Base-by-base conservation (phyloP, 176 grass and related monocot species). In the Raddia guianensis region DNA sequence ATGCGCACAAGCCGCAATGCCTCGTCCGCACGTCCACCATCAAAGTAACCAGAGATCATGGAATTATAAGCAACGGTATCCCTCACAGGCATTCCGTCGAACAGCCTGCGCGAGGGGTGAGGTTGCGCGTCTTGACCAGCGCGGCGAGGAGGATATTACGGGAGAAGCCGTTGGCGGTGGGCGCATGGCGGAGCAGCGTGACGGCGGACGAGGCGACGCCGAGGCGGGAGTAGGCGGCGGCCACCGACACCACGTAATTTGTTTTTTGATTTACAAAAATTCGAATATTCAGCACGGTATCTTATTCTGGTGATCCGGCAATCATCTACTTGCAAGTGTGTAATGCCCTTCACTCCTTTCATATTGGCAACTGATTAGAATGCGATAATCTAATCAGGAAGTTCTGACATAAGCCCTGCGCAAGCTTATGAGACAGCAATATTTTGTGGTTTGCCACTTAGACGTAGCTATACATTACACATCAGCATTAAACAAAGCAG, bases 61-160 rank as follows among this genome's bases (percentile, higher is more conserved):
- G 27, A 27, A 27, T 27, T 27, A 27, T 27, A 27, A 27, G 27
- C 27, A n/a, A 94, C 84, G 1, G 82, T 68, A 15, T 93, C 95
- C 86, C 67, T 66, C 11, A 42, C 12, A 1, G 88, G 78, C 90
- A 98, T 98, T 89, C 12, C 81, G 33, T 93, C 91, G 64, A 98
- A 95, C 78, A 98, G 10, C 13, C 65, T 49, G 14, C 67, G 83
- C 4, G 92, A 90, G 52, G 83, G 0, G 46, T 42, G 40, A 91
- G 58, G 42, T 49, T 74, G 4, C 78, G 53, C 18, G 88, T 82
- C 71, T 82, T 78, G 0, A 73, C 12, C 15, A 89, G 21, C 1
- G 21, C 72, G 0, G 65, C 33, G 6, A 97, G 84, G 21, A 90
- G 80, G 21, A 94, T 94, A 64, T 97, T 97, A 58, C n/a, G 80